A percentile compares a stretch with the other conserved stretches of the same genome.
Conservation (phyloP, 306 rosid genomes). For the Prunus mira region DNA sequence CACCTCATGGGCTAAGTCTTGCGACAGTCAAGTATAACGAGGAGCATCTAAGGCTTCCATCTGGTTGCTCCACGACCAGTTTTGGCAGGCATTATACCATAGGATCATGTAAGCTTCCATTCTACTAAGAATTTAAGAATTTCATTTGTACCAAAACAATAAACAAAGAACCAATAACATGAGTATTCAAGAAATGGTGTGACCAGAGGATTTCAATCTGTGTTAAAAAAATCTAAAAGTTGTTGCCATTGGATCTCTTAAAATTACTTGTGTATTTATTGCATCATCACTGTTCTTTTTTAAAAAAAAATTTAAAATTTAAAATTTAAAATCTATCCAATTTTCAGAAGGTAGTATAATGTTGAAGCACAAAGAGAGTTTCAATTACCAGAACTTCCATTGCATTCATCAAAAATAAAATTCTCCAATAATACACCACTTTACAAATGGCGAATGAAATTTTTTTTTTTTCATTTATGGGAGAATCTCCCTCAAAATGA, state of each 20-base stretch:
- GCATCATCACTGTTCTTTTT: too few species aligned
- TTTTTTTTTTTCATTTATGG: background rate
- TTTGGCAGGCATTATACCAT: slow-evolving; percentile 66
- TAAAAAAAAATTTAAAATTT: too few species aligned
- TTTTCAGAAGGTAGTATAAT: too few species aligned
- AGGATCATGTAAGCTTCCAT: slow-evolving; percentile 81
- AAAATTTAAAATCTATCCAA: too few species aligned
- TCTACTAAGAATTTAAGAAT: slow-evolving; percentile 33
- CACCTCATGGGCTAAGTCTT: slow-evolving; percentile 93
- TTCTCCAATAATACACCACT: background rate
- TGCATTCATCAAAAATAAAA: background rate
- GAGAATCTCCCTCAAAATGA: slow-evolving; percentile 1
- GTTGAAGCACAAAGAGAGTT: background rate
- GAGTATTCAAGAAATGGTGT: background rate
- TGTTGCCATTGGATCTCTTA: background rate
- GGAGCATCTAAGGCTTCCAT: slow-evolving; percentile 68
- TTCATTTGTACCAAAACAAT: slow-evolving; percentile 15
- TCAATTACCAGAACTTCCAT: background rate
- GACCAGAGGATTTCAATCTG: background rate
- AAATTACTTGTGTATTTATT: too few species aligned
- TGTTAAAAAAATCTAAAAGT: background rate
- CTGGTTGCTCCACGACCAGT: slow-evolving; percentile 57
- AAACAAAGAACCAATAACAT: background rate
- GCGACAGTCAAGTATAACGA: slow-evolving; percentile 59
- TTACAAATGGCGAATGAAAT: background rate